Evolutionary conservation across 441 rosid species (phyloP).

Genomic region (Geranium incanum): DNA sequence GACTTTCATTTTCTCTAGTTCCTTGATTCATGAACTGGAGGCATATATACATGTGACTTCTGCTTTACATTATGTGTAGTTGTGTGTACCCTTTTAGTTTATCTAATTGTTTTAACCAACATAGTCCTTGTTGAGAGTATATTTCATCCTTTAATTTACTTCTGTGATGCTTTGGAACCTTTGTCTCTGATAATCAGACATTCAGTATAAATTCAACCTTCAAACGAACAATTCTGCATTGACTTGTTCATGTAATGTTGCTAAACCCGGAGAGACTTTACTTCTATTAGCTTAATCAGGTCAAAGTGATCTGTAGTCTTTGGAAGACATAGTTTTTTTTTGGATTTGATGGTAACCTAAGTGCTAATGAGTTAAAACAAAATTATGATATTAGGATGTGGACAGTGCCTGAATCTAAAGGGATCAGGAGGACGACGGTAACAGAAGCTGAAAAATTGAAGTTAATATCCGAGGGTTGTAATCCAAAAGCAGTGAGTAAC

Average conservation of each 20-base stretch:
- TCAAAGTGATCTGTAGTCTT: background rate
- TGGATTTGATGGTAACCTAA: conserved; percentile 9
- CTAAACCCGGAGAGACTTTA: background rate
- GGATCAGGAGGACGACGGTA: conserved; percentile 47
- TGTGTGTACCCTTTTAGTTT: background rate
- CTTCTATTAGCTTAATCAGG: background rate
- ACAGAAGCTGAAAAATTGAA: conserved; percentile 65
- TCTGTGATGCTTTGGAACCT: background rate
- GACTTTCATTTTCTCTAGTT: conserved; percentile 3
- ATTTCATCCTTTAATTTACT: background rate
- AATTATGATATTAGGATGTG: conserved; percentile 48
- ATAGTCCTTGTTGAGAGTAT: background rate
- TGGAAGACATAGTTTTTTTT: background rate
- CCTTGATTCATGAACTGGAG: background rate
- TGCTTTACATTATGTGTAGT: background rate
- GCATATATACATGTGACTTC: background rate
- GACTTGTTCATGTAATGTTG: background rate
- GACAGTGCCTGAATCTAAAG: conserved; percentile 58
- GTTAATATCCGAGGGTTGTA: conserved; percentile 73
- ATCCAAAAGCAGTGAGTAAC: conserved; percentile 51
- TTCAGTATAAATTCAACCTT: background rate
- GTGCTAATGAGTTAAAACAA: conserved; percentile 15
- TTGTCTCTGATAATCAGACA: background rate
- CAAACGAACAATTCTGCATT: background rate
- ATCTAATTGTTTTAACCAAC: background rate